phyloP scores from a whole-genome alignment of 2,329 filamentous ascomycete species.

The Bipolaris gigantea region DNA sequence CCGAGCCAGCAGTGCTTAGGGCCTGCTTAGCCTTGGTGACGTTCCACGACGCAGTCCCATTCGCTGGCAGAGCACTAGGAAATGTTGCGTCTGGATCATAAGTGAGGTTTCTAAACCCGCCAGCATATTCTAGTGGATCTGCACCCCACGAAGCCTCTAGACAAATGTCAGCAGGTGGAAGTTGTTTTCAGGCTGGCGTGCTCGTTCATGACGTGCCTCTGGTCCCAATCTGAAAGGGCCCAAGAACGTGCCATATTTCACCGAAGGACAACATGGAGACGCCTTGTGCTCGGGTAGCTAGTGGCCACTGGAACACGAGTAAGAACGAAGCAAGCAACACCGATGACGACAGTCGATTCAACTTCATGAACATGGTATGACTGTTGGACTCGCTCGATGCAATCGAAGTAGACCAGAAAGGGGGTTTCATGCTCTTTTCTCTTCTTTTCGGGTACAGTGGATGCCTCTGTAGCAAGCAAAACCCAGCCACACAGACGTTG shows the following conservation, averaged over 20 bases:
- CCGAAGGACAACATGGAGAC: slow-evolving; percentile 36
- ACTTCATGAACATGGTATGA: slow-evolving; percentile 3
- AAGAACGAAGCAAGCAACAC: slow-evolving; percentile 6
- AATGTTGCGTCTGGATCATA: slow-evolving; percentile 50
- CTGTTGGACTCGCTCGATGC: neutral
- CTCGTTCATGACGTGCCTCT: slow-evolving; percentile 50
- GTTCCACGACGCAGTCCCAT: slow-evolving; percentile 57
- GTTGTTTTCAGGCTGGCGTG: neutral
- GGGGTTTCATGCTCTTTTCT: neutral
- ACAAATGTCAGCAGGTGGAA: slow-evolving; percentile 13
- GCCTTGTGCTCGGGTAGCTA: neutral
- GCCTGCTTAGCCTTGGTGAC: slow-evolving; percentile 39
- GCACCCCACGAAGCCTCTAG: slow-evolving; percentile 61
- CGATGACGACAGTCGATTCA: slow-evolving; percentile 6
- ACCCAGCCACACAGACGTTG: slow-evolving; percentile 8
- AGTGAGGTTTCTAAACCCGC: slow-evolving; percentile 55
- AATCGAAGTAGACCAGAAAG: neutral
- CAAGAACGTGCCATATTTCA: slow-evolving; percentile 55
- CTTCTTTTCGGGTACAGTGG: neutral
- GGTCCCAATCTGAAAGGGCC: slow-evolving; percentile 62
- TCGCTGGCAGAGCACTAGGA: slow-evolving; percentile 54
- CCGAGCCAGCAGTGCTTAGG: slow-evolving; percentile 25
- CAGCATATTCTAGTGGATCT: slow-evolving; percentile 58
- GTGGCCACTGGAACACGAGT: slow-evolving; percentile 9
- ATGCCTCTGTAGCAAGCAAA: neutral